phyloP scores from a whole-genome alignment of 495 filamentous ascomycete species.

The Parmelia sp. region DNA sequence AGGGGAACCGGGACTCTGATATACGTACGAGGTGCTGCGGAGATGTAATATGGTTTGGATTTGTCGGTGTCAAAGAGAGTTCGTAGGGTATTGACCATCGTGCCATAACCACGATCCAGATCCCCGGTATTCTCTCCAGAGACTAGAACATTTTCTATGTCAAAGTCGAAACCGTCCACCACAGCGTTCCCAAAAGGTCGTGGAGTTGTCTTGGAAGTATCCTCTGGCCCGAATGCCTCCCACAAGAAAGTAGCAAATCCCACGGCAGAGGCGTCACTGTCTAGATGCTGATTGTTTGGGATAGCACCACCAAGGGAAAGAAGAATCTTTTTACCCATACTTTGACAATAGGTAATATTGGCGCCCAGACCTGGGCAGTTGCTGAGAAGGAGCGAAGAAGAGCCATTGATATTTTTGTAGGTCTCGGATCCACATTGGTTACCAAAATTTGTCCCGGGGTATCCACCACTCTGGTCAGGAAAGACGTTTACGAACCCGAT shows the following conservation, averaged over 20 bases:
- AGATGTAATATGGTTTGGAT: conserved; percentile 52
- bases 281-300: conserved; percentile 57
- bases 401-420: conserved; percentile 33
- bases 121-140: conserved; percentile 44
- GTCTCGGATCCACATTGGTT: conserved; percentile 54
- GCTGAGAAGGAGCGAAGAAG: conserved; percentile 35
- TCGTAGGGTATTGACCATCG: conserved; percentile 49
- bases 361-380: conserved; percentile 37
- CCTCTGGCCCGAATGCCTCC: conserved; percentile 58
- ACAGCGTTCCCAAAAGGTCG: conserved; percentile 60
- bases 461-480: conserved; percentile 50
- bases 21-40: conserved; percentile 49
- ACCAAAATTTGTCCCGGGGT: conserved; percentile 58
- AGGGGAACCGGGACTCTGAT: background rate
- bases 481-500: conserved; percentile 61
- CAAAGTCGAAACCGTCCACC: conserved; percentile 69
- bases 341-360: conserved; percentile 62
- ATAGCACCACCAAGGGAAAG: conserved; percentile 61
- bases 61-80: conserved; percentile 44
- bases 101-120: conserved; percentile 21
- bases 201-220: conserved; percentile 31
- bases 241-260: conserved; percentile 56
- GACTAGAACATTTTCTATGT: conserved; percentile 48
- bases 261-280: conserved; percentile 44
- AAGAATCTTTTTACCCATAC: conserved; percentile 57